Conservation (phyloP, 2,329 filamentous ascomycete species). For the Fusarium coffeatum region DNA sequence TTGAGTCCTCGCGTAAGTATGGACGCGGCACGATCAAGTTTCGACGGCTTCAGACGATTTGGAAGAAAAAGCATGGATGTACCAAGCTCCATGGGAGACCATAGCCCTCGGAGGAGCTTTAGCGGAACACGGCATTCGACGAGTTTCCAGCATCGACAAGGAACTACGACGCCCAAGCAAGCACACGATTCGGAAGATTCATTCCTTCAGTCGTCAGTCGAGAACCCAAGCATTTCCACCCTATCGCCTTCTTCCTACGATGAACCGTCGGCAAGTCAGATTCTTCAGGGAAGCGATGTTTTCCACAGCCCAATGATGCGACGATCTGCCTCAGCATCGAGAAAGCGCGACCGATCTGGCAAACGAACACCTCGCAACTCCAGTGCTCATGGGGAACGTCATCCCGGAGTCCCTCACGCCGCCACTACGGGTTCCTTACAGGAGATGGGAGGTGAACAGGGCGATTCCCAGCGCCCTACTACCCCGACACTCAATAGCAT, state of each 20-base stretch:
- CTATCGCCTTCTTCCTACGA: conserved; percentile 76
- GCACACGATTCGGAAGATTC: conserved; percentile 69
- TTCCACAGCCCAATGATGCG: conserved; percentile 83
- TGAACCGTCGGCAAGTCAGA: conserved; percentile 90
- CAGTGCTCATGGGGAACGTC: conserved; percentile 18
- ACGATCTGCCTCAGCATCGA: conserved; percentile 58
- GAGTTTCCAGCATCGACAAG: conserved; percentile 54
- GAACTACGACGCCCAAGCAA: conserved; percentile 52
- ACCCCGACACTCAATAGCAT: conserved; percentile 64
- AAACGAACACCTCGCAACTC: conserved; percentile 33
- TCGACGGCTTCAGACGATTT: conserved; percentile 63
- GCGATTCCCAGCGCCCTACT: conserved; percentile 36
- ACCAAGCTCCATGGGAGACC: conserved; percentile 56
- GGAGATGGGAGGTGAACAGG: conserved; percentile 20
- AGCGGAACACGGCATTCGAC: conserved; percentile 68
- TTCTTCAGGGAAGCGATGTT: conserved; percentile 85
- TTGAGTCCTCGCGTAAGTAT: conserved; percentile 66
- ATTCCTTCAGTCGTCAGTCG: conserved; percentile 76
- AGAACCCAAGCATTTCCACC: conserved; percentile 79
- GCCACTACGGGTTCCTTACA: conserved; percentile 55
- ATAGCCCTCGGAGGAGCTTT: conserved; percentile 68
- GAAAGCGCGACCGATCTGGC: conserved; percentile 31
- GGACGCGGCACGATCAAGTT: conserved; percentile 64
- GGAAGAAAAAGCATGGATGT: conserved; percentile 65
- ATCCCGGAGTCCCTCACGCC: conserved; percentile 46